These are phyloP conservation scores for Metschnikowia santaceciliae DNA, from an alignment of 805 yeast genomes.

Conservation along the genomic window DNA sequence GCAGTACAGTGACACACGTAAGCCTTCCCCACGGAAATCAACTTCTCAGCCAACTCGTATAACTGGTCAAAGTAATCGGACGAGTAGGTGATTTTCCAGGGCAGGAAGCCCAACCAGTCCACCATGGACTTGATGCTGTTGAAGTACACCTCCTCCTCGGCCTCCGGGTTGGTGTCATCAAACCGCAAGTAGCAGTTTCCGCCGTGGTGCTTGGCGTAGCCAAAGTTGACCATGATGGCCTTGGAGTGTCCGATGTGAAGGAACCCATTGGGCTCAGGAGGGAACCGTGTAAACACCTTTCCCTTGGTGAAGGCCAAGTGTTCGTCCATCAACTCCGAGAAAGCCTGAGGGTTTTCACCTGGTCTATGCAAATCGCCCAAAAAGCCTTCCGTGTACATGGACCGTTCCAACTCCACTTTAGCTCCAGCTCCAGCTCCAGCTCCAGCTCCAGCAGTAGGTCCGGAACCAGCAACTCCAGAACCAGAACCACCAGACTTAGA, in stretches of 20 bases:
- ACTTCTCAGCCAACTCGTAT: slow-evolving; percentile 81
- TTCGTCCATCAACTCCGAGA: slow-evolving; percentile 75
- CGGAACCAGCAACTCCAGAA: too few relatives aligned
- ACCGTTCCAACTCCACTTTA: slow-evolving; percentile 37
- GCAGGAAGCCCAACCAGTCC: slow-evolving; percentile 89
- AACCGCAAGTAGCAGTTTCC: slow-evolving; percentile 91
- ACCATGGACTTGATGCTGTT: slow-evolving; percentile 80
- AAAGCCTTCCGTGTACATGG: slow-evolving; percentile 95
- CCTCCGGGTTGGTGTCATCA: slow-evolving; percentile 98
- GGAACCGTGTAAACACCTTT: slow-evolving; percentile 88
- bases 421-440: slow-evolving; percentile 1
- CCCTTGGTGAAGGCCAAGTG: slow-evolving; percentile 80
- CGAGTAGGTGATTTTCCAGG: slow-evolving; percentile 93
- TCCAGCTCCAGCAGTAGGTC: too few relatives aligned
- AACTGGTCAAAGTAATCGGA: slow-evolving; percentile 91
- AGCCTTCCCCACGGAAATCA: slow-evolving; percentile 68
- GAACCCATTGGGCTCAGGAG: slow-evolving; percentile 98
- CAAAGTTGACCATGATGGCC: slow-evolving; percentile 96
- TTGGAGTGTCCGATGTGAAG: slow-evolving; percentile 97
- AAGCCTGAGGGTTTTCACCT: slow-evolving; percentile 90
- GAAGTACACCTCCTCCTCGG: slow-evolving; percentile 91
- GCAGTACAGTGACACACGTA: slow-evolving; percentile 93
- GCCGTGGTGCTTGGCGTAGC: slow-evolving; percentile 82
- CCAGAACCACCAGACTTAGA: too few relatives aligned
- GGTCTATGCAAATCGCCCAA: slow-evolving; percentile 92